Evolutionary conservation across 208 protist genomes (phyloP).

Genomic region (Herpetomonas tarakana): DNA sequence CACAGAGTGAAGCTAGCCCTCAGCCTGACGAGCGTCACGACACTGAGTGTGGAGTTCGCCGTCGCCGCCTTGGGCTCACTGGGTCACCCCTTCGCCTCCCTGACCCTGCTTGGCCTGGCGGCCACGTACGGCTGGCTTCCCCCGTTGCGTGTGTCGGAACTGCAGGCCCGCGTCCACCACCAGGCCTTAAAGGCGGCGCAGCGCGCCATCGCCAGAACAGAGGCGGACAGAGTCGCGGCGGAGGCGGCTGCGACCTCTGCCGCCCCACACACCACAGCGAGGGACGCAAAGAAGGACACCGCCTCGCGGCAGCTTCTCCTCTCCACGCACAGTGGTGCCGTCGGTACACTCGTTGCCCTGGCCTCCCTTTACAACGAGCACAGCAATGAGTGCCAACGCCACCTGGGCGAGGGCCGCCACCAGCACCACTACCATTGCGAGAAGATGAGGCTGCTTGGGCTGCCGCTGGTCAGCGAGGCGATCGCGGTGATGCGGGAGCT

Average conservation of each 20-base stretch:
- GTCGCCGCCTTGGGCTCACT: not conserved
- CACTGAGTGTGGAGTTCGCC: not conserved
- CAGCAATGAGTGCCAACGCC: too few species aligned
- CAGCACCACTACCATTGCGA: too few species aligned
- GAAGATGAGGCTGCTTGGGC: too few species aligned
- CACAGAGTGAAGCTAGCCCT: not conserved
- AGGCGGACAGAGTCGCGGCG: constrained; percentile 2
- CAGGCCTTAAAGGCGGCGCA: not conserved
- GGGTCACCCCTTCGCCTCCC: constrained; percentile 3
- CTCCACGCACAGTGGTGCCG: too few species aligned
- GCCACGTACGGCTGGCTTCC: constrained; percentile 3
- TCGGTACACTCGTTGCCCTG: not conserved
- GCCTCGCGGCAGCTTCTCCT: too few species aligned
- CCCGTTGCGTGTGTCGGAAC: not conserved
- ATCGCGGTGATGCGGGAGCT: constrained; percentile 17
- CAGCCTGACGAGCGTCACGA: not conserved
- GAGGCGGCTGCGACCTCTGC: not conserved
- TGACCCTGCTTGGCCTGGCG: not conserved
- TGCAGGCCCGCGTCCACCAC: not conserved
- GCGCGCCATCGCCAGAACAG: not conserved
- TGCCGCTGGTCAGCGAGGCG: constrained; percentile 17
- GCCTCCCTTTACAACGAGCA: too few species aligned
- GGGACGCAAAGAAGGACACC: too few species aligned
- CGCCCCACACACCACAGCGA: not conserved
- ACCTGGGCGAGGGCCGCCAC: too few species aligned